Conservation (phyloP, 371 early-diverging fungal species). For the Mortierella sp. region DNA sequence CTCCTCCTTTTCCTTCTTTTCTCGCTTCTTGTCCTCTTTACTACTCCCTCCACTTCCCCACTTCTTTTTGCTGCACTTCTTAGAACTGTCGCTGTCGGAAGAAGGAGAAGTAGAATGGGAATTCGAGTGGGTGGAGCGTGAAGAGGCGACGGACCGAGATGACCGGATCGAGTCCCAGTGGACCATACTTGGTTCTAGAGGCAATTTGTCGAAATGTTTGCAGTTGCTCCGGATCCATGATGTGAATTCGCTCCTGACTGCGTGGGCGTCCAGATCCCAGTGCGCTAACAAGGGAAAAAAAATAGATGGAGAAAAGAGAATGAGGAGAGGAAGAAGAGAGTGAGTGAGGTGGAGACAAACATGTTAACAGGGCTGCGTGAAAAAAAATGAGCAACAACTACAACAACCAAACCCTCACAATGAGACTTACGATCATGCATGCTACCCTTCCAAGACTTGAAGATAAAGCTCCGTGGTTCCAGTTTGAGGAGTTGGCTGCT, state of each 20-base stretch:
- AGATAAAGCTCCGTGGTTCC: constrained; percentile 23
- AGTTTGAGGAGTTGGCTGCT: constrained; percentile 20
- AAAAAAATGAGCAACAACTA: neutral
- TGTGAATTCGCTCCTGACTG: constrained; percentile 28
- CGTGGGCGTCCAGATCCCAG: constrained; percentile 40
- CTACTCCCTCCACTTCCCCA: neutral
- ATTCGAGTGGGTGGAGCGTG: neutral
- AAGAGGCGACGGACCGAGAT: neutral
- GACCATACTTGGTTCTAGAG: constrained; percentile 35
- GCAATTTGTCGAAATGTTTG: constrained; percentile 25
- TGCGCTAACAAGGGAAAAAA: constrained; percentile 22
- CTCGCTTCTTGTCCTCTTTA: constrained; percentile 2
- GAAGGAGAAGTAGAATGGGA: neutral
- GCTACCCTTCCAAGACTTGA: constrained; percentile 43
- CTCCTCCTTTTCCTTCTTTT: constrained; percentile 5
- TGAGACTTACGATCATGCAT: constrained; percentile 48
- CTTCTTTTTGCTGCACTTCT: neutral
- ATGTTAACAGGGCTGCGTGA: neutral
- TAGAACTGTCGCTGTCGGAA: neutral
- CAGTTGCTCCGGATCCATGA: constrained; percentile 36
- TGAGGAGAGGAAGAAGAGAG: neutral
- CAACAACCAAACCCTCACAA: no score
- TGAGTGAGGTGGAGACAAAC: neutral
- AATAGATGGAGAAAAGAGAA: neutral
- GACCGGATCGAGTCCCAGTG: constrained; percentile 25